Evolutionary conservation across 2,329 filamentous ascomycete species (phyloP).

Genomic region (Thelonectria rubi): DNA sequence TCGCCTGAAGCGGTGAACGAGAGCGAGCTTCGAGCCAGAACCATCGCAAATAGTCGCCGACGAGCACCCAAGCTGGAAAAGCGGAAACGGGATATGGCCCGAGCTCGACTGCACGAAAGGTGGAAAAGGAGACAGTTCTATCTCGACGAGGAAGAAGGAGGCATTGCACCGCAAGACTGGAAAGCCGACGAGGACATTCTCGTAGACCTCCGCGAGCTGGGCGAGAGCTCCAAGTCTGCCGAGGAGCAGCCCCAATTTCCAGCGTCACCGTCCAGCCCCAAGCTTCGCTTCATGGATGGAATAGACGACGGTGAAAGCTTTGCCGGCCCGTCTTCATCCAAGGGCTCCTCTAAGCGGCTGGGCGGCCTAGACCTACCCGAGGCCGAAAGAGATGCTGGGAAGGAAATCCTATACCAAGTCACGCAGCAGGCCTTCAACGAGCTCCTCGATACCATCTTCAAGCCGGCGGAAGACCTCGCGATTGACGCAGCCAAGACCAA

Average conservation of each 20-base stretch:
- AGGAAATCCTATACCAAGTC: conserved; percentile 89
- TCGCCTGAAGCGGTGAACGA: conserved; percentile 50
- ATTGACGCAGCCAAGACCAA: conserved; percentile 72
- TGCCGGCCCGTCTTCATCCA: conserved; percentile 76
- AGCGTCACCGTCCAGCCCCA: conserved; percentile 78
- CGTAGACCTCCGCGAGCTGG: conserved; percentile 45
- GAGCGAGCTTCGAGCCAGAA: conserved; percentile 52
- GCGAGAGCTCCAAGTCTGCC: conserved; percentile 56
- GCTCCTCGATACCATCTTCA: conserved; percentile 86
- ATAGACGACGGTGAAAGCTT: conserved; percentile 73
- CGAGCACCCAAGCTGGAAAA: conserved; percentile 51
- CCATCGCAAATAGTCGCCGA: conserved; percentile 48
- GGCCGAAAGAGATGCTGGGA: conserved; percentile 83
- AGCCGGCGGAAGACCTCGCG: conserved; percentile 78
- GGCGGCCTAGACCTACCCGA: conserved; percentile 81
- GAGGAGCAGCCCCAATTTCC: conserved; percentile 54
- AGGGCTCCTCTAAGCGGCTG: conserved; percentile 77
- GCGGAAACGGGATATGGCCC: conserved; percentile 54
- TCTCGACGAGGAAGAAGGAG: conserved; percentile 84
- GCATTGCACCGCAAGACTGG: conserved; percentile 70
- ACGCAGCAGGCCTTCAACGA: conserved; percentile 93
- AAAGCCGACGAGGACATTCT: conserved; percentile 67
- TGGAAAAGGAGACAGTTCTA: conserved; percentile 85
- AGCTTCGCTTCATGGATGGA: conserved; percentile 80
- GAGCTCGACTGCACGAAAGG: conserved; percentile 70